Evolutionary conservation across 2,329 filamentous ascomycete genomes (phyloP).

Genomic region (Colletotrichum endophyticum): DNA sequence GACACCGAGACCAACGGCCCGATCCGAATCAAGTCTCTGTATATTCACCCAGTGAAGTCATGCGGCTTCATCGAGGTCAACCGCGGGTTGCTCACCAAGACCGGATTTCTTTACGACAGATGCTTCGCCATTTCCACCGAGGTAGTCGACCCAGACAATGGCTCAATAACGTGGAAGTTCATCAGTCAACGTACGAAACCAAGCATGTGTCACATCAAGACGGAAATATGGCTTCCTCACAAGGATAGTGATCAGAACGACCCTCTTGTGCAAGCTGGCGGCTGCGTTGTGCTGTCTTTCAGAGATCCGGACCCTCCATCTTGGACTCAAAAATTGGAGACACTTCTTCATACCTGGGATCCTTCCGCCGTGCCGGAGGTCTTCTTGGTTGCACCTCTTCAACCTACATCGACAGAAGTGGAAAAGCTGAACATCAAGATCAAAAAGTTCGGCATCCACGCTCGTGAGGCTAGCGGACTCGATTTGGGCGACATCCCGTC

Average conservation of each 20-base stretch:
- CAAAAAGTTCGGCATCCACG: constrained; percentile 20
- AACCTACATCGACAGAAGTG: not conserved
- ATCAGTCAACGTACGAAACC: constrained; percentile 30
- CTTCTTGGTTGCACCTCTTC: not conserved
- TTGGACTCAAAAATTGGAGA: not conserved
- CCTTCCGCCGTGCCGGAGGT: not conserved
- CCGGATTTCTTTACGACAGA: constrained; percentile 27
- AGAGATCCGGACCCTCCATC: not conserved
- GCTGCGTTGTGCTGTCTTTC: not conserved
- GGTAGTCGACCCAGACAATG: constrained; percentile 24
- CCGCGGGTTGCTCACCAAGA: constrained; percentile 26
- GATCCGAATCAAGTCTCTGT: constrained; percentile 29
- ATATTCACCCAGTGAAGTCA: constrained; percentile 32
- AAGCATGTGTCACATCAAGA: constrained; percentile 17
- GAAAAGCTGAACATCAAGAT: not conserved
- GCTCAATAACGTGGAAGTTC: constrained; percentile 24
- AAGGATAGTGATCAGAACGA: not conserved
- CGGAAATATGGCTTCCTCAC: constrained; percentile 21
- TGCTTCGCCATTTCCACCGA: constrained; percentile 33
- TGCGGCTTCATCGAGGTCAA: constrained; percentile 29
- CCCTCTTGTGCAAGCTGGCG: constrained; percentile 4
- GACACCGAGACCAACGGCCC: not conserved
- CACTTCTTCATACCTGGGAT: not conserved
- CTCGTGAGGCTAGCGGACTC: constrained; percentile 16
- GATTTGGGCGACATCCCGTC: constrained; percentile 17